Percentiles rank a stretch among this genome's conserved stretches.
Conservation (phyloP, 768 basidiomycete genomes). For the Pleurotus eryngii region DNA sequence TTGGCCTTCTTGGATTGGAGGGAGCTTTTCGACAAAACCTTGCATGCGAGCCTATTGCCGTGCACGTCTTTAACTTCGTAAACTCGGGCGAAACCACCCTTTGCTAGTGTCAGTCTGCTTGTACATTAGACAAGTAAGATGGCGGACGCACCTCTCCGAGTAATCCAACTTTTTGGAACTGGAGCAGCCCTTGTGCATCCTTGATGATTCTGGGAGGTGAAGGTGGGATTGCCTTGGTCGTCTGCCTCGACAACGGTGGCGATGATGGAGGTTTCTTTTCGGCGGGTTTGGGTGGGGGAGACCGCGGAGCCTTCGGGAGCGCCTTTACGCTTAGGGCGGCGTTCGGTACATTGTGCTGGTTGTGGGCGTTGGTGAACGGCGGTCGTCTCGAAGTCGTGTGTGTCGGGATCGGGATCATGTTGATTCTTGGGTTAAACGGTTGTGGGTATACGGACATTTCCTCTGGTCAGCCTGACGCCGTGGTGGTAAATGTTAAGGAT, state of each 20-base stretch:
- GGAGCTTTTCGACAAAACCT: constrained; percentile 90
- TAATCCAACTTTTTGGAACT: constrained; percentile 75
- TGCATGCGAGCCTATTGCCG: constrained; percentile 74
- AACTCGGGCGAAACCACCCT: constrained; percentile 94
- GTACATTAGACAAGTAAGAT: neutral
- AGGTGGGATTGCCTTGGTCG: constrained; percentile 76
- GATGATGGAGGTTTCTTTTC: constrained; percentile 41
- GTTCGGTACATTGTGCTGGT: constrained; percentile 10
- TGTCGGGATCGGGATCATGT: constrained; percentile 7
- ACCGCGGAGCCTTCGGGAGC: constrained; percentile 21
- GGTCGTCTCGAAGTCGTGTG: constrained; percentile 28
- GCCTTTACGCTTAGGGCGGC: neutral
- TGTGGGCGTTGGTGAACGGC: constrained; percentile 43
- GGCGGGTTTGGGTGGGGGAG: constrained; percentile 31
- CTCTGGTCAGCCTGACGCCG: constrained; percentile 6
- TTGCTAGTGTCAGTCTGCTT: constrained; percentile 21
- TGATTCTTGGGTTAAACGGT: neutral
- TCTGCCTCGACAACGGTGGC: constrained; percentile 77
- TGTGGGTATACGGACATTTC: constrained; percentile 7
- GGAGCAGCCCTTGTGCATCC: constrained; percentile 54
- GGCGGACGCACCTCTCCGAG: constrained; percentile 74
- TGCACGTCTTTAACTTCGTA: constrained; percentile 84
- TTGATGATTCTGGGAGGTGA: constrained; percentile 76
- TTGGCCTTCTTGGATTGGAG: constrained; percentile 96
- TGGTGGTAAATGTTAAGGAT: neutral